Conservation (phyloP, 23 red algal species). For the Gracilaria gracilis region DNA sequence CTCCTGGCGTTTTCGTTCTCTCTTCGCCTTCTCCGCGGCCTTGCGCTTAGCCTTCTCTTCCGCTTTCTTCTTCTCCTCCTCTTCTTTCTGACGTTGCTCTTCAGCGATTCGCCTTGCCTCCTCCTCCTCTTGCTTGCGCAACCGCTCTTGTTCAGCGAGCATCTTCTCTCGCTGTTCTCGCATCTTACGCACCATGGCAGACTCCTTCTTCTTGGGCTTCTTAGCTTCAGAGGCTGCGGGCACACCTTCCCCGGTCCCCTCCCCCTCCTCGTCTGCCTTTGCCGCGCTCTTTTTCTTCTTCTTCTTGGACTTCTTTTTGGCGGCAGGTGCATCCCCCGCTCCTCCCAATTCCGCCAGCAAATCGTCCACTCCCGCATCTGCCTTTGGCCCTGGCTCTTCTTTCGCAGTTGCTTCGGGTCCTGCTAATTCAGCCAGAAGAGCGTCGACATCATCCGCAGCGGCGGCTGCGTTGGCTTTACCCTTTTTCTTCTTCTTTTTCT, state of each 20-base stretch:
- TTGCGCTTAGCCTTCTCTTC: conserved; percentile 81
- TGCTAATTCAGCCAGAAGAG: conserved; percentile 69
- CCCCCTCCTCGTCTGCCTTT: conserved; percentile 70
- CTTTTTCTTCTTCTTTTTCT: conserved; percentile 89
- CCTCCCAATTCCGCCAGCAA: conserved; percentile 51
- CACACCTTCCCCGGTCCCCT: conserved; percentile 23
- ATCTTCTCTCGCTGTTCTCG: conserved; percentile 72
- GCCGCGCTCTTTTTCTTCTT: conserved; percentile 85
- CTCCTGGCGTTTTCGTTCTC: conserved; percentile 79
- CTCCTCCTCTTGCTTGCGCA: conserved; percentile 47
- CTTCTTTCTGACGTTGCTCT: conserved; percentile 56
- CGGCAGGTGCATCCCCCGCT: conserved; percentile 32
- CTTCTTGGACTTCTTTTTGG: conserved; percentile 92
- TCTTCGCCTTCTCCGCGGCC: conserved; percentile 81
- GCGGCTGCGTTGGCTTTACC: conserved; percentile 25
- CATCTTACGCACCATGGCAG: conserved; percentile 86
- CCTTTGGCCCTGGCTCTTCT: background rate
- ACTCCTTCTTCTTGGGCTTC: conserved; percentile 93
- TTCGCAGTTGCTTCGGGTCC: background rate
- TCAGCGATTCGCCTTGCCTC: conserved; percentile 52
- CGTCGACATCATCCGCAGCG: conserved; percentile 62
- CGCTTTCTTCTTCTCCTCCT: conserved; percentile 69
- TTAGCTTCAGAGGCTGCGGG: conserved; percentile 29
- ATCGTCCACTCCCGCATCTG: conserved; percentile 20
- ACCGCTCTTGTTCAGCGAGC: conserved; percentile 68